phyloP scores from a whole-genome alignment of 805 yeast genomes.

The Komagataella phaffii region DNA sequence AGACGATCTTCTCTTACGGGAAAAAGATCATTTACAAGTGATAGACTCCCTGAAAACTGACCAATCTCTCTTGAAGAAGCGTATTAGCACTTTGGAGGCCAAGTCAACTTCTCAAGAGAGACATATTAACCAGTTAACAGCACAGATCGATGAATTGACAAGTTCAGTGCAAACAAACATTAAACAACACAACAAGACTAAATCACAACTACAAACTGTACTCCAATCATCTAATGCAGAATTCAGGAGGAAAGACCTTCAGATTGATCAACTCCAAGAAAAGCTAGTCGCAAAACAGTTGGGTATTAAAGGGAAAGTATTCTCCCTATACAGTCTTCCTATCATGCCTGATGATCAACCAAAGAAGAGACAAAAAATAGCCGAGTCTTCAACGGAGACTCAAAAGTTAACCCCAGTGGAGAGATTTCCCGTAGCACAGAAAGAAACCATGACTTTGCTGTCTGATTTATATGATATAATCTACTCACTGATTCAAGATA shows the following conservation, averaged over 20 bases:
- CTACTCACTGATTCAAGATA: not conserved
- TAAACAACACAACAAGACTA: not conserved
- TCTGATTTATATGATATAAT: not conserved
- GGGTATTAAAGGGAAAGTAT: not conserved
- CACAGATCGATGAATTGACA: not conserved
- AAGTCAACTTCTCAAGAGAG: not conserved
- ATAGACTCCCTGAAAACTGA: not conserved
- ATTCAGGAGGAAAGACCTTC: not conserved
- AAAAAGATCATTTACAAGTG: not conserved
- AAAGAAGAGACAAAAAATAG: not conserved
- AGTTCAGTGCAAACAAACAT: not conserved
- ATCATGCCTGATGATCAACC: not conserved
- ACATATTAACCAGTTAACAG: not conserved
- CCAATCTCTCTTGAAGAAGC: not conserved
- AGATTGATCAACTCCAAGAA: not conserved
- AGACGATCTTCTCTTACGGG: not conserved
- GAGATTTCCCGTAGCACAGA: not conserved
- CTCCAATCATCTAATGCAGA: not conserved
- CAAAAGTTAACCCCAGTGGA: not conserved
- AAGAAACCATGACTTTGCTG: not conserved
- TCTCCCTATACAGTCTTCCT: not conserved
- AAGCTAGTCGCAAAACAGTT: not conserved
- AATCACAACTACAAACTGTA: not conserved
- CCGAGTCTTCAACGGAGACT: not conserved
- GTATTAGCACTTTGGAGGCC: not conserved